Evolutionary conservation across 306 rosid species (phyloP).

Genomic region (Trifolium subterraneum): DNA sequence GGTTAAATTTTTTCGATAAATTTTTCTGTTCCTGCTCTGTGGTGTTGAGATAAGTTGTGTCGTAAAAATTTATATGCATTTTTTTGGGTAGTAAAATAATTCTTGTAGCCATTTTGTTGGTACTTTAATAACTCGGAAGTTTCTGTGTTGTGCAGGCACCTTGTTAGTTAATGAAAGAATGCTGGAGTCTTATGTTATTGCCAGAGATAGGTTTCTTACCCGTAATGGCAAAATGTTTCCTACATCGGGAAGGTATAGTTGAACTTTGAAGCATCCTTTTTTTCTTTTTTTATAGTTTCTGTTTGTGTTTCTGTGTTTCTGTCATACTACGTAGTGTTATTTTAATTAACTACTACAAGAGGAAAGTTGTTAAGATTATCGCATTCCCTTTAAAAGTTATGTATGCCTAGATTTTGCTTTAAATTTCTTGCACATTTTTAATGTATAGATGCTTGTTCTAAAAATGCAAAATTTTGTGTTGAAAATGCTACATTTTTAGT

Average conservation of each 20-base stretch:
- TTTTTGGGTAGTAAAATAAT: conserved; percentile 6
- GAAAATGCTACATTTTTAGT: background rate
- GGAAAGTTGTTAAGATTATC: conserved; percentile 6
- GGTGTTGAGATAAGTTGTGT: background rate
- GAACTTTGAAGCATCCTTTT: conserved; percentile 19
- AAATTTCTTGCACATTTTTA: conserved; percentile 2
- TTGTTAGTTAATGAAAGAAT: conserved; percentile 90
- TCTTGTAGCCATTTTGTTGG: conserved; percentile 1
- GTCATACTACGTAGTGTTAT: conserved; percentile 16
- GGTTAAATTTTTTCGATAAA: background rate
- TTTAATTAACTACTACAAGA: background rate
- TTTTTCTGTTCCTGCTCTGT: background rate
- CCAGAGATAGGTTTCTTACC: conserved; percentile 88
- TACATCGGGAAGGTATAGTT: conserved; percentile 74
- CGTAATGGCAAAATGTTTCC: conserved; percentile 95
- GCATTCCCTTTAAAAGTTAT: conserved; percentile 15
- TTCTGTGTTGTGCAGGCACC: conserved; percentile 64
- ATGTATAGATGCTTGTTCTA: conserved; percentile 4
- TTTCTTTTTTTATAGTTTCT: background rate
- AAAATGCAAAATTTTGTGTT: background rate
- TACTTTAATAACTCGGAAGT: background rate
- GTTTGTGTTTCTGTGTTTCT: background rate
- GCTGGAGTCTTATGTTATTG: conserved; percentile 96
- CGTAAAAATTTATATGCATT: conserved; percentile 8
- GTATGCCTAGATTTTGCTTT: background rate